Base-by-base conservation (phyloP, 2,329 filamentous ascomycete genomes). In the Pseudogymnoascus verrucosus region DNA sequence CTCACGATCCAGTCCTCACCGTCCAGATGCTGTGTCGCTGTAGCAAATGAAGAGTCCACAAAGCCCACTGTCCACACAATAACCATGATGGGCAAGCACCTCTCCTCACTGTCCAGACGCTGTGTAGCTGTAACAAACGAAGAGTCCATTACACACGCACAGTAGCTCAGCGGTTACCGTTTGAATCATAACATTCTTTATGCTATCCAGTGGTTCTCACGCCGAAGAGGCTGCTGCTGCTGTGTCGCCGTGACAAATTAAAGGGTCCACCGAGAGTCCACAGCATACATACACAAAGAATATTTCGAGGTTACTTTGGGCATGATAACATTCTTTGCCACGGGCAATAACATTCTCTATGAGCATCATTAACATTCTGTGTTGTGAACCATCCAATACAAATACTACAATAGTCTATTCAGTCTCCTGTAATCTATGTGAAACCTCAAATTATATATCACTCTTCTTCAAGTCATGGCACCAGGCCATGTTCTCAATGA, bases 401-500 rank as follows among this genome's bases (percentile, higher is more conserved):
- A 16, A 40, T 16, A 57, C 16, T 16, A 7, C 2, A 19, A 0
- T 6, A 26, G 5, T 11, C 12, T 26, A 11, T 57, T 34, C 6
- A 11, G 26, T 19, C 6, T 26, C n/a, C 8, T 12, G 5, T 36
- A 61, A 40, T 51, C 39, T n/a, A 34, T 28, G 7, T 42, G 5
- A 39, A 21, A n/a, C 21, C n/a, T 14, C 31, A 31, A 37, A 39
- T 36, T 8, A 19, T 19, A 3, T 3, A 19, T 34, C 40, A 19
- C 19, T 69, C 67, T 69, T 69, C 68, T 67, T 69, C 68, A 67
- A 63, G 61, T 7, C 63, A 51, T 5, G 42, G 63, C 64, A 11
- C 61, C 34, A 67, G 57, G 62, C 64, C 16, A 14, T 62, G 42
- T 47, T 36, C 64, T 62, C 64, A 69, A 70, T 69, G 69, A 71